Evolutionary conservation across 2,329 filamentous ascomycete species (phyloP), one percentile per base, ranked within the genome.

Genomic region (Exophiala dermatitidis): DNA sequence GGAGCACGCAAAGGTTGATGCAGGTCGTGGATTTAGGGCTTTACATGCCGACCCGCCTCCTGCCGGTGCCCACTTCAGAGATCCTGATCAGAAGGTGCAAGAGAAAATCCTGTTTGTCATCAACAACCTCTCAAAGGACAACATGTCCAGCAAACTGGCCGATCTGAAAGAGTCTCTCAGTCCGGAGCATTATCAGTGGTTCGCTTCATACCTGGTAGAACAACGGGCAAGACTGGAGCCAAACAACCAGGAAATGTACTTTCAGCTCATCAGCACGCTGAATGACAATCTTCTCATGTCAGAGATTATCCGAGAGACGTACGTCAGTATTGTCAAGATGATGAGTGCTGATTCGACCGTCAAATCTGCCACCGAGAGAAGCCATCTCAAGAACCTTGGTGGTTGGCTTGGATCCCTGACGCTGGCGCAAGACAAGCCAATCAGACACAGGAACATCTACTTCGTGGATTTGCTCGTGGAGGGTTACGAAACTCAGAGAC

Each of bases 171-270:
- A 88, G 37, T 82, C 87, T 42, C 73, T 98, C 45, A 83, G 89
- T 47, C 81, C 86, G 49, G 83, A 84, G 61, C 86, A 96, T 67
- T 87, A 94, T 64, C 89, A 94, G 66, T 98, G 93, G 93, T 98
- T 98, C 66, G 93, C 94, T 4, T 84, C 84, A 45, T 95, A 97
- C 65, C 77, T 98, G 6, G 93, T 98, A 2, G 91, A 96, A 66
- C 88, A 96, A 67, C 88, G 94, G 43, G 94, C 91, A 32, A 97
- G 96, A 71, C 85, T 95, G 76, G 91, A 98, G 67, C 90, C 91
- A 4, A 98, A 98, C 69, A 97, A 94, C 66, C 93, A 98, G 63
- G 80, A 86, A 55, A 81, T 98, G 26, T 98, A 98, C 67, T 79
- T 97, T 46, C 88, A 95, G 63, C 80, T 98, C 48, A 80, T 98